A percentile compares a stretch with the other conserved stretches of the same genome.
These are phyloP conservation scores for Peniophora sp. DNA, from an alignment of 1,284 basidiomycete species.

Conservation along the genomic window DNA sequence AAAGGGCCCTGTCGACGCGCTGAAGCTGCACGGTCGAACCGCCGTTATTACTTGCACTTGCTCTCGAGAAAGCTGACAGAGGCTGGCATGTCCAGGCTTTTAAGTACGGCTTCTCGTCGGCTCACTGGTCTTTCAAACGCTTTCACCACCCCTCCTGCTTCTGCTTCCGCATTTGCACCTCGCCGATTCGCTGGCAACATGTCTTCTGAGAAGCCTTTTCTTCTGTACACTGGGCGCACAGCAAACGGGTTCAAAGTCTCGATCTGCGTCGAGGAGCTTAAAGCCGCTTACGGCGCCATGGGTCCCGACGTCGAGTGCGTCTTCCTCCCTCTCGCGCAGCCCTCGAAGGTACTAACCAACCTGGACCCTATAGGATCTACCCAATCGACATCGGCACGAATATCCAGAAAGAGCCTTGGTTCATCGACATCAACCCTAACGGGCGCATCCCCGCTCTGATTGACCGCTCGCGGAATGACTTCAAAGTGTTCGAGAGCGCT, in stretches of 20 bases:
- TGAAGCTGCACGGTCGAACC: too few species aligned
- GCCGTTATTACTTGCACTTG: too few species aligned
- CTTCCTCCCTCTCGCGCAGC: background rate
- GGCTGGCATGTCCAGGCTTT: too few species aligned
- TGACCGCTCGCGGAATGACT: constrained; percentile 33
- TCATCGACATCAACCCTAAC: constrained; percentile 56
- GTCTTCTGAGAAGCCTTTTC: background rate
- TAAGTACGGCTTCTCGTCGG: too few species aligned
- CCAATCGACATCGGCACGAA: constrained; percentile 42
- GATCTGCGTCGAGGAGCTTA: background rate
- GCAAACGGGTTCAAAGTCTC: background rate
- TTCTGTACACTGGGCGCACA: background rate
- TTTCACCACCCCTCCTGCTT: too few species aligned
- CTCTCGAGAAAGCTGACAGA: too few species aligned
- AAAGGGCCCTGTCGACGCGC: too few species aligned
- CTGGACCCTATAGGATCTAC: constrained; percentile 26
- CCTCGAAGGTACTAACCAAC: constrained; percentile 3
- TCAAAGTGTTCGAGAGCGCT: constrained; percentile 47
- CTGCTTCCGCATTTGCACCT: too few species aligned
- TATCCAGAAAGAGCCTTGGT: constrained; percentile 55
- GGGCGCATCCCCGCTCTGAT: constrained; percentile 48
- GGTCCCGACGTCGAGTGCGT: constrained; percentile 41
- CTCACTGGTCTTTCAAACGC: too few species aligned
- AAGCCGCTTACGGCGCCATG: constrained; percentile 23
- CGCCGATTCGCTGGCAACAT: background rate